Percentiles rank a stretch among this genome's conserved stretches.
Evolutionary conservation across 2,329 filamentous ascomycete species (phyloP).

Genomic region (Penicillium fuscoglaucum): DNA sequence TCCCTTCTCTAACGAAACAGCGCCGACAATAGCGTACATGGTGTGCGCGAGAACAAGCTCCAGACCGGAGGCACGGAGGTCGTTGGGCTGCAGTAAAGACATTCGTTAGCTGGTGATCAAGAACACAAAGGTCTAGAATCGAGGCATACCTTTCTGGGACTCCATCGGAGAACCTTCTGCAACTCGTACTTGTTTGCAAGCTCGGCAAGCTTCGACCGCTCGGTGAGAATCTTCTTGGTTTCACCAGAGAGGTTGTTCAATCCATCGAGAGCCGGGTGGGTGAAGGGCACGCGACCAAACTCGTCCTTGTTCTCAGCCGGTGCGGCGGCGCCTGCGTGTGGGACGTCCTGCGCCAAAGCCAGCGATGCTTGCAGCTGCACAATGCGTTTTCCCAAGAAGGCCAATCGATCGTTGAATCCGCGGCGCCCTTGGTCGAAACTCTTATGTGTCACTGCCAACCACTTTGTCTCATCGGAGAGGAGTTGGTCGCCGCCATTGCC

Average conservation of each 20-base stretch:
- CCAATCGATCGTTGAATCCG: constrained; percentile 90
- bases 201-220: constrained; percentile 64
- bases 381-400: constrained; percentile 73
- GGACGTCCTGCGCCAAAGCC: constrained; percentile 55
- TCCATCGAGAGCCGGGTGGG: constrained; percentile 69
- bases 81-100: constrained; percentile 53
- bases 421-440: constrained; percentile 93
- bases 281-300: constrained; percentile 64
- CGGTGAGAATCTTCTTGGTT: constrained; percentile 62
- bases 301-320: constrained; percentile 45
- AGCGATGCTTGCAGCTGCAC: constrained; percentile 66
- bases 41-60: constrained; percentile 73
- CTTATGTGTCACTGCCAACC: constrained; percentile 96
- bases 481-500: constrained; percentile 70
- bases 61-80: constrained; percentile 70
- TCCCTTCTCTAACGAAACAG: constrained; percentile 84
- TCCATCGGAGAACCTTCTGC: constrained; percentile 79
- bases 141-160: constrained; percentile 70
- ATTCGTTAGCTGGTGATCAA: constrained; percentile 1
- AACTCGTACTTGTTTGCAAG: constrained; percentile 72
- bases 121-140: constrained; percentile 3
- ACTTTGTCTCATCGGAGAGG: constrained; percentile 89
- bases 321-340: constrained; percentile 26
- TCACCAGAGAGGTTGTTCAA: constrained; percentile 68
- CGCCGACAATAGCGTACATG: constrained; percentile 83